Base-by-base conservation (phyloP, 805 yeast genomes). In the Martiniozyma abietophila region DNA sequence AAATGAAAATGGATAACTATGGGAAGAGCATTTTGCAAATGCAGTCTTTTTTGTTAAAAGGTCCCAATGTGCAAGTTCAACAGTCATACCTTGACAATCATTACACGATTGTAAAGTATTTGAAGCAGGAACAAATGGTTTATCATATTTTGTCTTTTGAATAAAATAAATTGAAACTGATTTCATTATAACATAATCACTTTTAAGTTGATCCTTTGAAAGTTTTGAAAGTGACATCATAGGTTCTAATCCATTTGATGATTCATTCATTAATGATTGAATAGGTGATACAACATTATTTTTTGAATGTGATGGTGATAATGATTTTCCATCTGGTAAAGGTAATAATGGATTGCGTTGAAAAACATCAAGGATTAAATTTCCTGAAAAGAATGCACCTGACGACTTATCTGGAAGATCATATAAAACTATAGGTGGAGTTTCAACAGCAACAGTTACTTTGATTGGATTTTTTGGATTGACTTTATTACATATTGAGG, bases 1-100 rank as follows among this genome's bases (percentile, higher is more conserved):
- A 53, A 85, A 86, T 15, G 94, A 80, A 52, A 92, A 89, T 2
- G 98, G 99, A 54, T 83, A 92, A 1, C 82, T 85, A 49, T 92
- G 95, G 12, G 68, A 63, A 1, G 61, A 43, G 1, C 89, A 92
- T 5, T 62, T 56, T 6, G 76, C 63, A 42, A 85, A 71, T n/a
- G 69, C 63, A 1, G 74, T 65, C 1, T 73, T 62, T 20, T 66
- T 64, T 4, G 71, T 61, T 37, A 92, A 65, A 8, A 92, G 80
- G 46, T 85, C 85, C 99, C 99, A 92, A 34, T 77, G 63, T 19
- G 95, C 94, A 45, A 92, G 62, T 24, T 75, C 80, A 10, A 73
- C 75, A 3, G 58, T 57, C 31, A 70, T 67, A 2, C 55, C 57
- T 15, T 62, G 58, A 56, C 96, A 85, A 26, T 71, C 65, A 15